Evolutionary conservation across 1,284 basidiomycete genomes (phyloP), one percentile per base, ranked within the genome.

Genomic region (Cryptococcus sp.): DNA sequence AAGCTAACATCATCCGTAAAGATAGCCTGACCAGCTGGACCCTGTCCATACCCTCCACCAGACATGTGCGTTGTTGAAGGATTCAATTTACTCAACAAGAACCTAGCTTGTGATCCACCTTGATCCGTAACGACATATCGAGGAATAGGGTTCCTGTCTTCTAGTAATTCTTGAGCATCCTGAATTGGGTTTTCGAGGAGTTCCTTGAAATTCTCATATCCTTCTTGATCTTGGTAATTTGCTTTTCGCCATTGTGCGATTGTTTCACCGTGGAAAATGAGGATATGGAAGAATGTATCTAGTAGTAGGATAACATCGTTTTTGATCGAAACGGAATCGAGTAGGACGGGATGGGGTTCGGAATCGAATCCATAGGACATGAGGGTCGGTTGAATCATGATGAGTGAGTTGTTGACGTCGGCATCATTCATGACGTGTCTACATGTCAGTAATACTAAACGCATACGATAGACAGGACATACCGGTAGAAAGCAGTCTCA

Each of bases 271-370:
- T 98, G 93, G 87, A 97, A 98, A 76, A 98, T 98, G 67, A 98
- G 86, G 63, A 98, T 97, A 74, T 99, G 96, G 90, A 99, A 98
- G 83, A 97, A 99, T 3, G 96, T 98, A 72, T 99, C 96, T 57
- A 99, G 85, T n/a, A 99, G 82, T 34, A 99, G 83, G 63, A 98
- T 88, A 60, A 93, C 91, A 67, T 99, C 94, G 45, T 89, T 88
- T 73, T 94, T 91, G 78, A 98, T 98, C 46, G 93, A 98, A 32
- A 98, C 87, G 54, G 90, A 94, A 79, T 99, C 96, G 45, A 99
- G 84, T 31, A 98, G 80, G 36, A 98, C 94, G 7, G 96, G 96
- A 65, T 93, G 88, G 22, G 96, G 87, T 23, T 78, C 76, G 14
- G 85, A 82, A 70, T 98, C 96, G 70, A 98, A 91, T 13, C 88